Evolutionary conservation across 2,329 filamentous ascomycete genomes (phyloP).

Genomic region (Diaporthe citriasiana): DNA sequence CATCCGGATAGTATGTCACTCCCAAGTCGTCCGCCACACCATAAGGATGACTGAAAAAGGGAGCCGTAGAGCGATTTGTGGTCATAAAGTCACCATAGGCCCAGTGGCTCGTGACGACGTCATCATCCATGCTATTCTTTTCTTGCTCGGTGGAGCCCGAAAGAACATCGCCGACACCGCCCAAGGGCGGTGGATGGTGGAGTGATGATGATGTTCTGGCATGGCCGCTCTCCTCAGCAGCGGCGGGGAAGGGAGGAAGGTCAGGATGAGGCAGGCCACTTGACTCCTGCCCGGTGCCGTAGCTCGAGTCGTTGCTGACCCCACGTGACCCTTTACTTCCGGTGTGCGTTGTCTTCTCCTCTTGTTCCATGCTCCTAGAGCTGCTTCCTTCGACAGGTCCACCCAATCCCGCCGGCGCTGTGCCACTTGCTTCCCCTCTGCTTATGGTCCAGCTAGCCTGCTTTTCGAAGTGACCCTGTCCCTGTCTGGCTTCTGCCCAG

Average conservation of each 20-base stretch:
- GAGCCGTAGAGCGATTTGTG: conserved; percentile 45
- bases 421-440: conserved; percentile 39
- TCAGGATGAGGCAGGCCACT: conserved; percentile 29
- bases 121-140: conserved; percentile 27
- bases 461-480: conserved; percentile 37
- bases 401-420: conserved; percentile 42
- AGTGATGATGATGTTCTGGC: conserved; percentile 19
- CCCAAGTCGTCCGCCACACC: conserved; percentile 34
- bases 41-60: conserved; percentile 30
- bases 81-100: neutral
- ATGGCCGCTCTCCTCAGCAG: conserved; percentile 31
- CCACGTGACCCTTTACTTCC: conserved; percentile 47
- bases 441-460: conserved; percentile 37
- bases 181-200: conserved; percentile 2
- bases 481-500: conserved; percentile 30
- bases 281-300: conserved; percentile 34
- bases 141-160: neutral
- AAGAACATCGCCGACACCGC: neutral
- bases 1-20: conserved; percentile 26
- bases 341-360: conserved; percentile 38
- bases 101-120: neutral
- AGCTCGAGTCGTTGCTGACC: conserved; percentile 46
- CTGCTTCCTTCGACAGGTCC: conserved; percentile 36
- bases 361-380: conserved; percentile 46
- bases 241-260: conserved; percentile 18